These are phyloP conservation scores for Raphanus hybrid DNA, from an alignment of 441 rosid genomes.

Conservation along the genomic window DNA sequence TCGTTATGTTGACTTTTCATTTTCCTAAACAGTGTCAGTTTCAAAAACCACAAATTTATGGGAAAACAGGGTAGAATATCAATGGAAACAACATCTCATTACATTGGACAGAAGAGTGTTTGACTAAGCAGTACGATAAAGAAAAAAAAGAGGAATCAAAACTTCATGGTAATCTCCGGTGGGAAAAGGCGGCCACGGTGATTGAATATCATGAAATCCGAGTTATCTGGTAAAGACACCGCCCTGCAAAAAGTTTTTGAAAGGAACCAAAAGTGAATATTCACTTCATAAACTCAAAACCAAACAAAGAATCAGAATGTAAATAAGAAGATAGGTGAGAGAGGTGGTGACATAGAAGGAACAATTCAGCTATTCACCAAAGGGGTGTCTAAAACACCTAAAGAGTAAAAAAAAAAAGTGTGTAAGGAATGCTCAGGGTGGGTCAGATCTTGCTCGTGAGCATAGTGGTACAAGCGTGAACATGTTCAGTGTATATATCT, in stretches of 20 bases:
- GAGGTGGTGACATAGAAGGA: background rate
- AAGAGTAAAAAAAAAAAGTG: background rate
- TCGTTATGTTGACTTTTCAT: background rate
- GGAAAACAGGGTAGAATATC: background rate
- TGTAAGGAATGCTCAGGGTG: constrained; percentile 7
- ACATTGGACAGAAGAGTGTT: constrained; percentile 11
- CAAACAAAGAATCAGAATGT: background rate
- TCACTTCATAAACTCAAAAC: background rate
- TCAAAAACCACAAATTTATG: background rate
- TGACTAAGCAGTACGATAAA: constrained; percentile 7
- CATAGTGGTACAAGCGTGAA: background rate
- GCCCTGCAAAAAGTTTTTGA: constrained; percentile 56
- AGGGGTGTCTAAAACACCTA: background rate
- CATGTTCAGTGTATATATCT: background rate
- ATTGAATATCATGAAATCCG: constrained; percentile 9
- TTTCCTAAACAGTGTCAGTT: background rate
- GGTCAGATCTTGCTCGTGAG: background rate
- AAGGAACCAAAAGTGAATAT: background rate
- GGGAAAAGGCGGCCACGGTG: constrained; percentile 67
- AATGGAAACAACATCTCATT: constrained; percentile 16
- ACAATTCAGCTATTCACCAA: background rate
- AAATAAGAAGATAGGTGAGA: constrained; percentile 8
- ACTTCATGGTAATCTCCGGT: constrained; percentile 61
- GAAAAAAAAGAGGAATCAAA: constrained; percentile 17
- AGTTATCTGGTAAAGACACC: constrained; percentile 61